These are phyloP conservation scores for Boletus rufocinnamomeus DNA, from an alignment of 768 basidiomycete genomes.

Conservation along the genomic window DNA sequence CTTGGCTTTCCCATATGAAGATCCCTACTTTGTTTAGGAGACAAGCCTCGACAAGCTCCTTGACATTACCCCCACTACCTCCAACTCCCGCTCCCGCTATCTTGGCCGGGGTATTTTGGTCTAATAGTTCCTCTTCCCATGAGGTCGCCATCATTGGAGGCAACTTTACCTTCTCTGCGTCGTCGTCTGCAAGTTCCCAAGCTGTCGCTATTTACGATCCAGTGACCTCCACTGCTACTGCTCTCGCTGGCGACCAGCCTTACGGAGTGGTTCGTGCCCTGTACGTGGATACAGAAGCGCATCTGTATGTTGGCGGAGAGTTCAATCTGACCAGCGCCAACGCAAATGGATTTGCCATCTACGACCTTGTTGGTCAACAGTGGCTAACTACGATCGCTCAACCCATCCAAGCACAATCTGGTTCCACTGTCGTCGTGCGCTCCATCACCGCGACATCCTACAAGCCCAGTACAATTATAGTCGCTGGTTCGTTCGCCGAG, in stretches of 20 bases:
- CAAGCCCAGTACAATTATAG: conserved; percentile 63
- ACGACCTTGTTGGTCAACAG: conserved; percentile 64
- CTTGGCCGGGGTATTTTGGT: conserved; percentile 88
- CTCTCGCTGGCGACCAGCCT: conserved; percentile 61
- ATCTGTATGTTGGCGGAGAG: conserved; percentile 82
- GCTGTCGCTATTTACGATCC: conserved; percentile 75
- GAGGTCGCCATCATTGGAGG: conserved; percentile 84
- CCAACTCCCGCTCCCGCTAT: conserved; percentile 75
- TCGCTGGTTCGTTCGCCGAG: conserved; percentile 85
- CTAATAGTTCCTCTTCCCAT: conserved; percentile 64
- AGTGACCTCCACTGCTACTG: conserved; percentile 45
- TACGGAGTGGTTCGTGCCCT: conserved; percentile 79
- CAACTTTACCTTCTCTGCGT: conserved; percentile 70
- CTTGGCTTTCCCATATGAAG: conserved; percentile 53
- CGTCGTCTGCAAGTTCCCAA: conserved; percentile 43
- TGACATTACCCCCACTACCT: conserved; percentile 56
- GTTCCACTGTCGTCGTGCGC: conserved; percentile 63
- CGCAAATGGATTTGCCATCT: conserved; percentile 74
- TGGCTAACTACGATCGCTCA: conserved; percentile 66
- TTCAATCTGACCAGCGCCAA: conserved; percentile 62
- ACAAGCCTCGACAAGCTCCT: conserved; percentile 49
- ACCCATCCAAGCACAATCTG: conserved; percentile 56
- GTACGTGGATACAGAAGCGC: conserved; percentile 60
- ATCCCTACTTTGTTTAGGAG: conserved; percentile 47
- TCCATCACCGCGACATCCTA: conserved; percentile 66